Percentiles rank a stretch among this genome's conserved stretches.
Conservation (phyloP, 345 rosid genomes). For the Gossypium sturtianum region DNA sequence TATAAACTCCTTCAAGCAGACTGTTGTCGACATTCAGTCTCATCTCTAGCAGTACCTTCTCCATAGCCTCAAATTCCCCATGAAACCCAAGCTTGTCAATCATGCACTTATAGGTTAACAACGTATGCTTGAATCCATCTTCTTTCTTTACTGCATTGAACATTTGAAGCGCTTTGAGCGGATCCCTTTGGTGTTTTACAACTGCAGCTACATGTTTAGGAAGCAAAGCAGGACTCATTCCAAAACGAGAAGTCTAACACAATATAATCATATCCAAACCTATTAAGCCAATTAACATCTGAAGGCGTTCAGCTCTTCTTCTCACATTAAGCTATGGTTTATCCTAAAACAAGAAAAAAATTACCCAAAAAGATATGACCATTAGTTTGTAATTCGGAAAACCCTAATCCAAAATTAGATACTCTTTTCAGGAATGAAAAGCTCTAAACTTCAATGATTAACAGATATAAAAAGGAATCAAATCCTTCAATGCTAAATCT, state of each 20-base stretch:
- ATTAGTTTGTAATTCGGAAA: constrained; percentile 5
- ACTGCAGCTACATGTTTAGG: constrained; percentile 80
- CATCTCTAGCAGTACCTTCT: constrained; percentile 46
- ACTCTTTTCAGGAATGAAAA: not conserved
- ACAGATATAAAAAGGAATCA: not conserved
- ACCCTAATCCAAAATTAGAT: not conserved
- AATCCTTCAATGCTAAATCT: not conserved
- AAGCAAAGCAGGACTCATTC: constrained; percentile 59
- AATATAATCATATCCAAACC: not conserved
- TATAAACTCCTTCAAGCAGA: constrained; percentile 72
- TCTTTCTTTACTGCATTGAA: constrained; percentile 69
- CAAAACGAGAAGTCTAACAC: constrained; percentile 2
- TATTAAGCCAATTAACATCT: constrained; percentile 10
- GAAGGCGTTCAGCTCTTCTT: constrained; percentile 6
- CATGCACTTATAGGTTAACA: constrained; percentile 63
- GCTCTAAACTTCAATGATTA: not conserved
- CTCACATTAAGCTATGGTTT: not conserved
- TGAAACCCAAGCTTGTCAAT: constrained; percentile 69
- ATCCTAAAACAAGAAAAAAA: constrained; percentile 21
- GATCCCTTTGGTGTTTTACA: constrained; percentile 62
- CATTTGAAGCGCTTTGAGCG: constrained; percentile 61
- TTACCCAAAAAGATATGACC: constrained; percentile 1
- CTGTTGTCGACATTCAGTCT: constrained; percentile 40
- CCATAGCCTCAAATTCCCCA: constrained; percentile 81
- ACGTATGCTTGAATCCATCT: constrained; percentile 62